Base-by-base conservation (phyloP, 148 eudicot species). In the Simmondsia chinensis region DNA sequence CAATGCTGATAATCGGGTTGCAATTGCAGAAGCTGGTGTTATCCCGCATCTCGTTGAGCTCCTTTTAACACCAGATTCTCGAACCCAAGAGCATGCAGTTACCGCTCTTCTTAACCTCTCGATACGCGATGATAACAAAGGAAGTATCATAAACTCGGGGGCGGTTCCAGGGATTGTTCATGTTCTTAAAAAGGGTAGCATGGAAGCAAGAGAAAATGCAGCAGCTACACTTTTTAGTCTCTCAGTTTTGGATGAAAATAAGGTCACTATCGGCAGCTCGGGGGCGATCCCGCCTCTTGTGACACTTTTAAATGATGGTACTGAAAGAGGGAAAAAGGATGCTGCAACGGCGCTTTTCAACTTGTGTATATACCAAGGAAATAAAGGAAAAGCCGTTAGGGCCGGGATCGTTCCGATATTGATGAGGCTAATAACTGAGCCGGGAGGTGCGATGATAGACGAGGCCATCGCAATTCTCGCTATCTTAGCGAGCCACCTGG, bases 341-440 rank as follows among this genome's bases (percentile, higher is more conserved):
- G 97, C 97, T 29, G 97, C 97, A 7, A 84, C 97, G 0, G 97
- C 97, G 25, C 71, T 89, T 6, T 89, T 89, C 60, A 89, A 84
- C 62, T 49, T 89, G 33, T 81, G 95, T 65, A 89, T 84, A 40
- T 84, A 64, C 74, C 97, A 84, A 63, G 97, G 95, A 8, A 91
- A 91, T 63, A 91, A 85, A 48, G 95, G 95, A 21, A 79, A 75
- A 58, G 95, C 94, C 6, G 76, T 91, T 26, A 70, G 97, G 69
- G 85, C 97, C 3, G 85, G 95, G 17, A 76, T 91, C 9, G 67
- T 91, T 2, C 83, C 94, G 16, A 74, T 77, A 9, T 60, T 91
- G 39, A 74, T 91, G 86, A 56, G 58, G 39, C 71, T 91, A n/a
- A 63, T 85, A 13, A 85, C 85, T 1, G 88, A 91, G 50, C 73